A percentile compares a stretch with the other conserved stretches of the same genome.
phyloP scores from a whole-genome alignment of 208 protist species.

The Leishmania gerbilli region DNA sequence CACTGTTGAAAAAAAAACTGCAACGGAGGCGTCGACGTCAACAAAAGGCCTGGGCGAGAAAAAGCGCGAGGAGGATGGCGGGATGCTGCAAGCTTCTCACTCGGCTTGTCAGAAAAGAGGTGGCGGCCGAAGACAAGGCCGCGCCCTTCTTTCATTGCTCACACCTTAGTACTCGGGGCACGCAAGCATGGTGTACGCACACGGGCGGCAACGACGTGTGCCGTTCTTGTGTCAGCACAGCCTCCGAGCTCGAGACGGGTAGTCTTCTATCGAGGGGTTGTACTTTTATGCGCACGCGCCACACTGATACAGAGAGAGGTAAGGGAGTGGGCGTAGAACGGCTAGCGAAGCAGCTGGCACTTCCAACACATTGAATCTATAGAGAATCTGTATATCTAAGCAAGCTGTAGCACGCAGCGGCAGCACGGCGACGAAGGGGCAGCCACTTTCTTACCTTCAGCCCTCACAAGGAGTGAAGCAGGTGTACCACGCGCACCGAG shows the following conservation, averaged over 20 bases:
- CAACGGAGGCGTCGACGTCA: not conserved
- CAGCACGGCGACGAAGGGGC: not conserved
- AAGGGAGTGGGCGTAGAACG: not conserved
- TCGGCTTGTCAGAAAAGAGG: not conserved
- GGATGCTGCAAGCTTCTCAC: not conserved
- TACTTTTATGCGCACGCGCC: not conserved
- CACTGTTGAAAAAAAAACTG: not conserved
- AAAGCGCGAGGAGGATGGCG: not conserved
- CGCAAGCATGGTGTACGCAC: not conserved
- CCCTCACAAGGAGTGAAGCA: slow-evolving; percentile 16
- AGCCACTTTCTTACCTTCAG: not conserved
- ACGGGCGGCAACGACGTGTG: not conserved
- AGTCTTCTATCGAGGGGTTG: not conserved
- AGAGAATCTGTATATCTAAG: not conserved
- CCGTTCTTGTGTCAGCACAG: not conserved
- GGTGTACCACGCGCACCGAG: slow-evolving; percentile 19
- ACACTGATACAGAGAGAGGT: not conserved
- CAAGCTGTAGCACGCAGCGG: not conserved
- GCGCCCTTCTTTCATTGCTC: not conserved
- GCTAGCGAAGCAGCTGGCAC: not conserved
- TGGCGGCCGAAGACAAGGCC: not conserved
- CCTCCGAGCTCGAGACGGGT: not conserved
- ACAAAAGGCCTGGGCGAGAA: not conserved
- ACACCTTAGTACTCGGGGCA: not conserved
- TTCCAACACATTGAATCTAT: not conserved